Base-by-base conservation (phyloP, 441 rosid species). In the Eutrema salsugineum region DNA sequence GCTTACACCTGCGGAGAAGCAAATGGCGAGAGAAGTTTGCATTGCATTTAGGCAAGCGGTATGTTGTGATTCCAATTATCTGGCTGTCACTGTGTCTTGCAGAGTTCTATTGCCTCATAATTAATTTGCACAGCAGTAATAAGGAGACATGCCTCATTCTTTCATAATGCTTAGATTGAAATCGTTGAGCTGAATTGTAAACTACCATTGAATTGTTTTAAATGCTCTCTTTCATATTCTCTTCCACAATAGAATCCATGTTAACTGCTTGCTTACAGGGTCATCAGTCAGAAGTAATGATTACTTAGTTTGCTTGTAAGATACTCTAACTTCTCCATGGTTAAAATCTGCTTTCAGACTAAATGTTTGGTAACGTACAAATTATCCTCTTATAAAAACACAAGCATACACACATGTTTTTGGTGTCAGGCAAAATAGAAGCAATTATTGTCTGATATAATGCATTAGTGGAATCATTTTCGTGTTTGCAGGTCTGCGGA, bases 21-120 rank as follows among this genome's bases (percentile, higher is more conserved):
- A 94, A 79, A 91, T 94, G 97, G 88, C 98, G n/a, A 85, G 99
- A 81, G 99, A 90, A 74, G 97, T 94, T 77, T 94, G 97, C 87
- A 78, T 85, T 30, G 99, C 99, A 38, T 94, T 94, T 85, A 86
- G 97, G 81, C 99, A 94, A 82, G 89, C 81, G 87, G 99, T 94
- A 85, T 56, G 94, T 72, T 55, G 28, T 48, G 27, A 24, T 55
- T 33, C 36, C 16, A 44, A 4, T 43, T 61, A 39, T 35, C 17
- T 40, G 27, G 50, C 16, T 39, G 11, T 66, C 61, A 51, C 24
- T 66, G 60, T 66, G 36, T 66, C 70, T 51, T 50, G 44, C 44
- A 19, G 35, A 32, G 28, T 64, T 50, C 15, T 32, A 15, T 46
- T 44, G 33, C 46, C 47, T 54, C 27, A 22, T 44, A 47, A 46